A percentile compares a stretch with the other conserved stretches of the same genome.
These are phyloP conservation scores for Astragalus membranaceus DNA, from an alignment of 306 rosid species.

Conservation along the genomic window DNA sequence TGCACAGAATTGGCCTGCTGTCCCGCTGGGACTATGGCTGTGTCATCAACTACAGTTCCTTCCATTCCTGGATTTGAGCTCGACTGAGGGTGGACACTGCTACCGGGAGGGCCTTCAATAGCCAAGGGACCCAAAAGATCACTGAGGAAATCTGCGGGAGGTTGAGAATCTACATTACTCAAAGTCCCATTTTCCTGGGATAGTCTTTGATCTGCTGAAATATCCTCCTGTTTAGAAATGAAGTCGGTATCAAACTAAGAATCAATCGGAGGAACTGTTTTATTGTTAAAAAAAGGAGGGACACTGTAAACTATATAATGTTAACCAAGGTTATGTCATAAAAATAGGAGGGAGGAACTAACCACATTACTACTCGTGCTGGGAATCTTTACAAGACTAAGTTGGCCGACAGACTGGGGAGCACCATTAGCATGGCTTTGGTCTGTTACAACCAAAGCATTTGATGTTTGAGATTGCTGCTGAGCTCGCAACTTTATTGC, in stretches of 20 bases:
- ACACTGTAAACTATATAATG: background rate
- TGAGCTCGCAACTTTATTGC: conserved; percentile 80
- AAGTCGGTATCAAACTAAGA: conserved; percentile 18
- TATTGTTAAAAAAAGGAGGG: conserved; percentile 2
- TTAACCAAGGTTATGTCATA: background rate
- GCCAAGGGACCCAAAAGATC: conserved; percentile 95
- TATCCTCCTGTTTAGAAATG: conserved; percentile 52
- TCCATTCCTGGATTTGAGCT: conserved; percentile 45
- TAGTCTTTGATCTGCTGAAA: conserved; percentile 35
- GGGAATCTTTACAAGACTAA: conserved; percentile 75
- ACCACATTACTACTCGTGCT: conserved; percentile 53
- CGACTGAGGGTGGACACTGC: conserved; percentile 35
- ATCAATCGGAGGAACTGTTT: background rate
- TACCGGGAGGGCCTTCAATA: conserved; percentile 86
- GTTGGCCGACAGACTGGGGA: conserved; percentile 56
- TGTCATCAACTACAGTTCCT: conserved; percentile 47
- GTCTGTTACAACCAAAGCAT: conserved; percentile 88
- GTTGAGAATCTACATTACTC: conserved; percentile 50
- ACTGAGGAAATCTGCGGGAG: conserved; percentile 63
- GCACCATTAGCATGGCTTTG: conserved; percentile 64
- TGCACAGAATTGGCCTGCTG: conserved; percentile 69
- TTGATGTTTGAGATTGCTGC: conserved; percentile 74
- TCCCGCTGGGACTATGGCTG: conserved; percentile 92
- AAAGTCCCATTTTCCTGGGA: conserved; percentile 71
- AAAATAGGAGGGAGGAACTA: conserved; percentile 24